Conservation (phyloP, 495 filamentous ascomycete genomes). For the Pseudotulostoma volvatum region DNA sequence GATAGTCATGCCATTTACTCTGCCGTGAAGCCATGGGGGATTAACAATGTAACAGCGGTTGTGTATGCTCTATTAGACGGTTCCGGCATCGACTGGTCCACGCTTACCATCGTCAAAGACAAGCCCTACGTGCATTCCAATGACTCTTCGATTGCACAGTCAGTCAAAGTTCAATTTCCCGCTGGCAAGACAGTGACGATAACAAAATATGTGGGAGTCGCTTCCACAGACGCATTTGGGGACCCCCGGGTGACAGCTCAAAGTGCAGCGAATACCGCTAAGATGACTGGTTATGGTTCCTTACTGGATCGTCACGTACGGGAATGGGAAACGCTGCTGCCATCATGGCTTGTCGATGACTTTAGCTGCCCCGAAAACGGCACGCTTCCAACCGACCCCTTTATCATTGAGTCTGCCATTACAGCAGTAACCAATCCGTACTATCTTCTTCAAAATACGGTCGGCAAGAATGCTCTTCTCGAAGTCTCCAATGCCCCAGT, state of each 20-base stretch:
- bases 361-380: slow-evolving; percentile 41
- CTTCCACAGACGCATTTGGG: slow-evolving; percentile 43
- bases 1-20: slow-evolving; percentile 36
- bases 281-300: slow-evolving; percentile 28
- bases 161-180: slow-evolving; percentile 30
- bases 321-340: slow-evolving; percentile 41
- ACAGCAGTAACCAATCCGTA: slow-evolving; percentile 49
- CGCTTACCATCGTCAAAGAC: slow-evolving; percentile 23
- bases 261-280: slow-evolving; percentile 25
- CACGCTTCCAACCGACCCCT: slow-evolving; percentile 38
- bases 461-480: slow-evolving; percentile 34
- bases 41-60: slow-evolving; percentile 42
- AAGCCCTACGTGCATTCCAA: slow-evolving; percentile 35
- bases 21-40: slow-evolving; percentile 37
- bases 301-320: slow-evolving; percentile 31
- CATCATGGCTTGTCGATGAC: slow-evolving; percentile 42
- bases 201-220: slow-evolving; percentile 43
- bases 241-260: slow-evolving; percentile 35
- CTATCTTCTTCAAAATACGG: slow-evolving; percentile 53
- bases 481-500: slow-evolving; percentile 24
- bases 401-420: slow-evolving; percentile 46
- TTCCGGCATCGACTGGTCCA: slow-evolving; percentile 28
- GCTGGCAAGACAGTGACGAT: slow-evolving; percentile 33
- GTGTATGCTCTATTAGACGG: slow-evolving; percentile 35
- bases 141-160: slow-evolving; percentile 43